Evolutionary conservation across 2,329 filamentous ascomycete genomes (phyloP), one percentile per base, ranked within the genome.

Genomic region (Neopestalotiopsis clavispora): DNA sequence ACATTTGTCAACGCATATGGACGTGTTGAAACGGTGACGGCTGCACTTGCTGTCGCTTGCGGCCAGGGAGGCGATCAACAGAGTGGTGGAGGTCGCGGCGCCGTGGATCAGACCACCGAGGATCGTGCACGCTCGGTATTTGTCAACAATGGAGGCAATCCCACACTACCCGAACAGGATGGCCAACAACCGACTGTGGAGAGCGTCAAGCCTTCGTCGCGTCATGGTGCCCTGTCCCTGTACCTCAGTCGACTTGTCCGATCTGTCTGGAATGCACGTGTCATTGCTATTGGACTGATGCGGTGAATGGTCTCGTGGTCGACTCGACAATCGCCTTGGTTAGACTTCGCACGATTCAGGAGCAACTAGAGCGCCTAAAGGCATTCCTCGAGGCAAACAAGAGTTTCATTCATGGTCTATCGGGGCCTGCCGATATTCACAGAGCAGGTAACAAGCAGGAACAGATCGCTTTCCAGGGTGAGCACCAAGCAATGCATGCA

Each of bases 41-140:
- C 95, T 56, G 95, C 96, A 32, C 84, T 99, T 65, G 96, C 96
- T 12, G 96, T 99, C 38, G 95, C 96, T 49, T 99, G 96, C 79
- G 95, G 95, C 4, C 95, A 98, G 78, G 95, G 94, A 10, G 91
- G 92, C 32, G 95, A 97, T 75, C 79, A 86, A 2, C 81, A 85
- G 30, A 88, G 93, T 23, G 92, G 92, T 0, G 92, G 94, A 68
- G 88, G 90, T 58, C 89, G 94, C 58, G 82, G 91, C 10, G 91
- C 93, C 30, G 92, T 91, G 42, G 96, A 98, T 75, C 93, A 95
- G 13, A 89, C 94, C 45, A 94, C 97, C 1, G 86, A 97, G 61
- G 94, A 97, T 73, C 89, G 91, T 70, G 96, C 95, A 4, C 90
- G 94, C 69, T 91, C 93, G 71, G 92, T 92, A 1, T 98, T 98